phyloP scores from a whole-genome alignment of 2,329 filamentous ascomycete species.

The Xylariaceae sp. region DNA sequence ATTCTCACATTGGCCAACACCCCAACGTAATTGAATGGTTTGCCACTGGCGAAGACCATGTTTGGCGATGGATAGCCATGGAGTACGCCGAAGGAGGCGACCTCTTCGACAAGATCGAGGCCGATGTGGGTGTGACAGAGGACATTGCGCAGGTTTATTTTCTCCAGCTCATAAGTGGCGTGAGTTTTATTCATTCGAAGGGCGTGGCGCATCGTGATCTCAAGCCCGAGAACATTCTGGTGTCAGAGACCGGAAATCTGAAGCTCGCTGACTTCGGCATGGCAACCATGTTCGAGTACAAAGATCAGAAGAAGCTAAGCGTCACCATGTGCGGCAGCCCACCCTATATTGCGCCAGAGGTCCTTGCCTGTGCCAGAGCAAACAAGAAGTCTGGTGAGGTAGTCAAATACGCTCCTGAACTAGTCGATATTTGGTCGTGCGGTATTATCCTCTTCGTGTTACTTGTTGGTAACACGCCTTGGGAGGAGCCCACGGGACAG shows the following conservation, averaged over 20 bases:
- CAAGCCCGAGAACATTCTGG: slow-evolving; percentile 91
- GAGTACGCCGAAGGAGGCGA: slow-evolving; percentile 93
- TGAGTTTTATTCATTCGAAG: slow-evolving; percentile 93
- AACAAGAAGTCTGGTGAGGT: slow-evolving; percentile 46
- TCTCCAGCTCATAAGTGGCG: slow-evolving; percentile 79
- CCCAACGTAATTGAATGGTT: slow-evolving; percentile 93
- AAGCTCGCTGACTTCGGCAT: slow-evolving; percentile 97
- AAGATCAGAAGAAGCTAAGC: slow-evolving; percentile 74
- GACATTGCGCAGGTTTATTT: slow-evolving; percentile 98
- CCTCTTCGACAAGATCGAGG: slow-evolving; percentile 98
- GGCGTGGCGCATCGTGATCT: slow-evolving; percentile 89
- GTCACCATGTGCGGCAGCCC: slow-evolving; percentile 91
- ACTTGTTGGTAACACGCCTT: slow-evolving; percentile 92
- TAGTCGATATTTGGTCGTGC: slow-evolving; percentile 94
- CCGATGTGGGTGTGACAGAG: slow-evolving; percentile 88
- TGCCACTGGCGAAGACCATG: slow-evolving; percentile 73
- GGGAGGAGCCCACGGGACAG: slow-evolving; percentile 81
- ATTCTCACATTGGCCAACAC: slow-evolving; percentile 83
- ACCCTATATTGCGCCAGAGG: slow-evolving; percentile 95
- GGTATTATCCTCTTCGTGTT: slow-evolving; percentile 97
- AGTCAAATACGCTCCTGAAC: slow-evolving; percentile 65
- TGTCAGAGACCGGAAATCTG: slow-evolving; percentile 76
- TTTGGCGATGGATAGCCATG: slow-evolving; percentile 98
- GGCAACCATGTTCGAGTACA: slow-evolving; percentile 87
- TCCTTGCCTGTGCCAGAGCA: slow-evolving; percentile 52